A percentile compares a stretch with the other conserved stretches of the same genome.
Evolutionary conservation across 306 rosid species (phyloP).

Genomic region (Cicer pinnatifidum): DNA sequence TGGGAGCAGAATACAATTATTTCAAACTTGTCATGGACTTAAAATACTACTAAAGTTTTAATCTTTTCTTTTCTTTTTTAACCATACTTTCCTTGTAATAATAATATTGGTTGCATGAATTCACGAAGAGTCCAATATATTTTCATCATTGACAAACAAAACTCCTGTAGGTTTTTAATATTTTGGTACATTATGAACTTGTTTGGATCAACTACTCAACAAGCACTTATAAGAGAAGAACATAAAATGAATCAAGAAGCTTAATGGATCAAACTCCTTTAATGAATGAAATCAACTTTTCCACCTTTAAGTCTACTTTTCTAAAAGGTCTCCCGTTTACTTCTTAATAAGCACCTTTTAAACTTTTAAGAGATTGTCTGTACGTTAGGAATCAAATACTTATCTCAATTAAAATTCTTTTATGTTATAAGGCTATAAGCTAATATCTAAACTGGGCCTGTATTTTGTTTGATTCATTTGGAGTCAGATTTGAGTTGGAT

Average conservation of each 20-base stretch:
- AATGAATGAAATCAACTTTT: neutral
- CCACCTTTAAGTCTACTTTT: too few relatives aligned
- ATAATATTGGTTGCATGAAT: conserved; percentile 6
- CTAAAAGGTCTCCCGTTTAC: neutral
- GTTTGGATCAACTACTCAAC: conserved; percentile 1
- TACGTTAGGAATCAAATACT: conserved; percentile 4
- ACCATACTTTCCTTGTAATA: conserved; percentile 3
- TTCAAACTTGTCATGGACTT: conserved; percentile 33
- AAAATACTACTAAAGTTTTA: conserved; percentile 17
- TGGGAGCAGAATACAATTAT: conserved; percentile 3
- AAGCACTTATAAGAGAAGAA: neutral
- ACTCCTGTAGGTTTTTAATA: conserved; percentile 7
- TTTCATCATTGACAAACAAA: conserved; percentile 14
- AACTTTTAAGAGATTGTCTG: neutral
- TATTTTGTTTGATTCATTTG: conserved; percentile 12
- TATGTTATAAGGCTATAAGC: neutral
- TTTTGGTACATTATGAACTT: conserved; percentile 10
- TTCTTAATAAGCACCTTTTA: conserved; percentile 5
- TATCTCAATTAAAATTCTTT: neutral
- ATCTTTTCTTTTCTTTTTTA: conserved; percentile 1
- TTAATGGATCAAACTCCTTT: neutral
- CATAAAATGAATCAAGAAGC: neutral
- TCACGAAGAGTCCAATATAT: conserved; percentile 14
- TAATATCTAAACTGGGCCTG: conserved; percentile 7
- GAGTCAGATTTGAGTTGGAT: conserved; percentile 14